A percentile compares a stretch with the other conserved stretches of the same genome.
These are phyloP conservation scores for Zoysia pacifica DNA, from an alignment of 176 grass and related monocot genomes.

Conservation along the genomic window DNA sequence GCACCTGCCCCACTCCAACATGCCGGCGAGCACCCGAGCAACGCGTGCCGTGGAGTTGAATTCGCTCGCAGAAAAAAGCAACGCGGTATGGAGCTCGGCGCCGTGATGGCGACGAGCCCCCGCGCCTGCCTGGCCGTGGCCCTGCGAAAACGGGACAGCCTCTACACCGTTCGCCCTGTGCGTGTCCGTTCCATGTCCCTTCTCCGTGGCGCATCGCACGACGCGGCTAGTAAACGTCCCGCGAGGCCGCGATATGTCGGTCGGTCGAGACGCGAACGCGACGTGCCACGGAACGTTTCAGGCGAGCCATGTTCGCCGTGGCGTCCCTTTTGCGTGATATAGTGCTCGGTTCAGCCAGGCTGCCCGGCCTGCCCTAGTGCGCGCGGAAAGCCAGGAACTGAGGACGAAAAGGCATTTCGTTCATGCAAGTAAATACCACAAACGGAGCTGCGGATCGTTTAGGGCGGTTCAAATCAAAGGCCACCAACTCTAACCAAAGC, in stretches of 20 bases:
- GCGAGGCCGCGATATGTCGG: too few species aligned
- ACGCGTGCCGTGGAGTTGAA: not conserved
- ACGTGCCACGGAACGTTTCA: not conserved
- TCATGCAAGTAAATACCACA: not conserved
- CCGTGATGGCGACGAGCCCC: constrained; percentile 1
- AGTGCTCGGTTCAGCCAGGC: too few species aligned
- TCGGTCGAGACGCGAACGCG: too few species aligned
- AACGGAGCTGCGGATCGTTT: not conserved
- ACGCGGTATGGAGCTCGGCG: constrained; percentile 6
- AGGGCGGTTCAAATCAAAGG: not conserved
- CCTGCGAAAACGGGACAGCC: constrained; percentile 4
- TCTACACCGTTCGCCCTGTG: not conserved
- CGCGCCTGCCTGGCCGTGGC: not conserved
- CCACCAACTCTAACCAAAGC: not conserved
- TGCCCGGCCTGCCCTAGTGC: not conserved
- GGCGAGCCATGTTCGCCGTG: too few species aligned
- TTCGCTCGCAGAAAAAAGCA: not conserved
- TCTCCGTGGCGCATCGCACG: not conserved
- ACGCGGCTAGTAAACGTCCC: not conserved
- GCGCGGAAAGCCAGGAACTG: not conserved
- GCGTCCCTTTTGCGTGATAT: too few species aligned
- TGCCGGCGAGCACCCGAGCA: not conserved
- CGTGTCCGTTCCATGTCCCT: not conserved
- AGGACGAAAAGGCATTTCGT: not conserved
- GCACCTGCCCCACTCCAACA: not conserved